A percentile compares a stretch with the other conserved stretches of the same genome.
Conservation (phyloP, 352 stramenopile species). For the Peronospora tabacina region DNA sequence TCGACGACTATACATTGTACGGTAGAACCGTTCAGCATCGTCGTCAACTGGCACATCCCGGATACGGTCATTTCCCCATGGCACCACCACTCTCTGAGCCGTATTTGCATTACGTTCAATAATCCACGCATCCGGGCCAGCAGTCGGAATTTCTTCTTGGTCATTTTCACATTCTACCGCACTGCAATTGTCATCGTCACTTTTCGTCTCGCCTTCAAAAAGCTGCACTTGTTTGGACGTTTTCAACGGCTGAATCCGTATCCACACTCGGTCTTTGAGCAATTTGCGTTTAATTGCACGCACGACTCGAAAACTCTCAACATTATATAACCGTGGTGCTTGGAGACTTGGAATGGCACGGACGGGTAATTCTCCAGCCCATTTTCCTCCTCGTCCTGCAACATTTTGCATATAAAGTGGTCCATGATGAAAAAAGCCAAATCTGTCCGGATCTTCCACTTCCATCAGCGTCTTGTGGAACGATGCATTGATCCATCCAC, state of each 20-base stretch:
- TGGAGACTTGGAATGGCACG: conserved; percentile 57
- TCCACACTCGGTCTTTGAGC: conserved; percentile 68
- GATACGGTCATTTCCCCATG: conserved; percentile 40
- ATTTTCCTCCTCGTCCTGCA: conserved; percentile 43
- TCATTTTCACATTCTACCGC: conserved; percentile 18
- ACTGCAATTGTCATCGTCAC: conserved; percentile 11
- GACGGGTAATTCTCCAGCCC: conserved; percentile 51
- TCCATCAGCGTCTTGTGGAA: conserved; percentile 41
- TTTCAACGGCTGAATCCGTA: conserved; percentile 35
- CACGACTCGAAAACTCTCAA: conserved; percentile 52
- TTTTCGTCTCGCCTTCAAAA: conserved; percentile 13
- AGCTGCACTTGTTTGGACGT: conserved; percentile 7
- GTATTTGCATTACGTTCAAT: conserved; percentile 73
- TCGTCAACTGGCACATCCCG: conserved; percentile 29
- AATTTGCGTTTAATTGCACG: conserved; percentile 55
- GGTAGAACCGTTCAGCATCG: conserved; percentile 52
- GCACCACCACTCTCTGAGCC: conserved; percentile 49
- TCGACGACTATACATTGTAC: conserved; percentile 54
- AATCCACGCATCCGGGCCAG: conserved; percentile 45
- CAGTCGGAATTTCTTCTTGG: conserved; percentile 5
- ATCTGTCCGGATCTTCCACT: conserved; percentile 43
- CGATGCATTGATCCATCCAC: conserved; percentile 60
- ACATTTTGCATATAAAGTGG: conserved; percentile 65
- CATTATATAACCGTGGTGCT: conserved; percentile 38
- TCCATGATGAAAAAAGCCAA: conserved; percentile 24